Evolutionary conservation across 495 filamentous ascomycete genomes (phyloP).

Genomic region (Podospora anserina): DNA sequence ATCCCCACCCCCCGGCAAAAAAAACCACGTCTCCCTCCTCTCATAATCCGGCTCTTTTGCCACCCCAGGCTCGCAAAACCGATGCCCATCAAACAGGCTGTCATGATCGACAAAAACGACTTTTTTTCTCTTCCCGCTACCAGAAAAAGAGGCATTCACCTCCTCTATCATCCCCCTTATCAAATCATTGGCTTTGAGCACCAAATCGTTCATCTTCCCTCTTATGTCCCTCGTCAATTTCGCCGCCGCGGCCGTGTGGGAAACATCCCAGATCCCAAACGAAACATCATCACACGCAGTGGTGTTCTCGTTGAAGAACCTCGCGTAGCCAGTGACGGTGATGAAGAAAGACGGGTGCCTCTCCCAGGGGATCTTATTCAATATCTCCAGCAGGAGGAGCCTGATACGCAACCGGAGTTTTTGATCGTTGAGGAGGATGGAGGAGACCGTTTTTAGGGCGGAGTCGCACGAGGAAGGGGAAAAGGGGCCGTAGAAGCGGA

Average conservation of each 20-base stretch:
- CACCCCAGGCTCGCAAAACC: slow-evolving; percentile 47
- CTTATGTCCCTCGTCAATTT: slow-evolving; percentile 36
- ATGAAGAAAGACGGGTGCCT: slow-evolving; percentile 37
- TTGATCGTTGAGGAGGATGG: not conserved
- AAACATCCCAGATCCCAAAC: slow-evolving; percentile 34
- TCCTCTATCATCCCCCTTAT: slow-evolving; percentile 27
- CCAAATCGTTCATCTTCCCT: slow-evolving; percentile 39
- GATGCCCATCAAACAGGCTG: slow-evolving; percentile 41
- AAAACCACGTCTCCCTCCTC: slow-evolving; percentile 47
- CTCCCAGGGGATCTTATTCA: slow-evolving; percentile 39
- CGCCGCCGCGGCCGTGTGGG: slow-evolving; percentile 1
- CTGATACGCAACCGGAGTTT: slow-evolving; percentile 35
- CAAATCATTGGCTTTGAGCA: slow-evolving; percentile 38
- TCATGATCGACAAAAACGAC: slow-evolving; percentile 47
- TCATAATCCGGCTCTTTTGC: slow-evolving; percentile 39
- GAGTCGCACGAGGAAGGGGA: slow-evolving; percentile 40
- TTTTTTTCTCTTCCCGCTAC: slow-evolving; percentile 8
- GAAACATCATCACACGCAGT: slow-evolving; percentile 41
- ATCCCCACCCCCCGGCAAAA: slow-evolving; percentile 42
- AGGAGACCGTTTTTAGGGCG: slow-evolving; percentile 23
- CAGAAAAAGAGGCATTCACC: slow-evolving; percentile 31
- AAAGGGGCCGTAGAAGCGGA: slow-evolving; percentile 43
- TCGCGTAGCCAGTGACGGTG: slow-evolving; percentile 47
- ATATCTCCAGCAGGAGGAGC: slow-evolving; percentile 39
- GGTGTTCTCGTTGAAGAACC: slow-evolving; percentile 48